phyloP scores from a whole-genome alignment of 2,329 filamentous ascomycete species.

The Apiospora phragmitis region DNA sequence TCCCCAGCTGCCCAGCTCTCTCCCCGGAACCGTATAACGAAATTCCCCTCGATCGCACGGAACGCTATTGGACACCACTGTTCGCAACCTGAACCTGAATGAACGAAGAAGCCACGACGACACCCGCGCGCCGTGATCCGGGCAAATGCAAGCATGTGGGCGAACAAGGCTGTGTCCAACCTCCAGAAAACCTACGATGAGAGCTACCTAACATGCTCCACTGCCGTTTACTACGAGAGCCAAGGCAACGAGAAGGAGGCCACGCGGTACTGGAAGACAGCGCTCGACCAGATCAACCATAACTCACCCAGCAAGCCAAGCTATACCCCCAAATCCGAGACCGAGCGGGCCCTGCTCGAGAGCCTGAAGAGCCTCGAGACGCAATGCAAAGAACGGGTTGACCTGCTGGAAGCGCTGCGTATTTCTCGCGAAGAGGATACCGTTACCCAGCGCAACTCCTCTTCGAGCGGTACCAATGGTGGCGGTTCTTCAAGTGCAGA shows the following conservation, averaged over 20 bases:
- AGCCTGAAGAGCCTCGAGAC: slow-evolving; percentile 81
- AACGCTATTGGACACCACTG: neutral
- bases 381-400: slow-evolving; percentile 91
- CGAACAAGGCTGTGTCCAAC: slow-evolving; percentile 60
- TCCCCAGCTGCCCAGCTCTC: neutral
- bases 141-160: slow-evolving; percentile 44
- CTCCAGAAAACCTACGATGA: slow-evolving; percentile 98
- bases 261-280: slow-evolving; percentile 84
- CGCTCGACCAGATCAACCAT: slow-evolving; percentile 85
- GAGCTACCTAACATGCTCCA: slow-evolving; percentile 91
- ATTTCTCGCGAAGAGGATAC: slow-evolving; percentile 55
- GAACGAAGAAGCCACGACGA: neutral
- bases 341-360: slow-evolving; percentile 78
- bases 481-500: slow-evolving; percentile 18
- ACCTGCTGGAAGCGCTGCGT: slow-evolving; percentile 79
- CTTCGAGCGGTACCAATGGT: slow-evolving; percentile 2
- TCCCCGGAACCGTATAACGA: neutral
- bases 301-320: slow-evolving; percentile 75
- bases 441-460: slow-evolving; percentile 26
- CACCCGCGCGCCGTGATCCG: neutral
- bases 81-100: neutral
- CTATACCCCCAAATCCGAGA: slow-evolving; percentile 74
- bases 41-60: neutral
- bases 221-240: slow-evolving; percentile 92
- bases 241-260: slow-evolving; percentile 92